phyloP scores from a whole-genome alignment of 2,329 filamentous ascomycete genomes.

The Fusarium hainanense region DNA sequence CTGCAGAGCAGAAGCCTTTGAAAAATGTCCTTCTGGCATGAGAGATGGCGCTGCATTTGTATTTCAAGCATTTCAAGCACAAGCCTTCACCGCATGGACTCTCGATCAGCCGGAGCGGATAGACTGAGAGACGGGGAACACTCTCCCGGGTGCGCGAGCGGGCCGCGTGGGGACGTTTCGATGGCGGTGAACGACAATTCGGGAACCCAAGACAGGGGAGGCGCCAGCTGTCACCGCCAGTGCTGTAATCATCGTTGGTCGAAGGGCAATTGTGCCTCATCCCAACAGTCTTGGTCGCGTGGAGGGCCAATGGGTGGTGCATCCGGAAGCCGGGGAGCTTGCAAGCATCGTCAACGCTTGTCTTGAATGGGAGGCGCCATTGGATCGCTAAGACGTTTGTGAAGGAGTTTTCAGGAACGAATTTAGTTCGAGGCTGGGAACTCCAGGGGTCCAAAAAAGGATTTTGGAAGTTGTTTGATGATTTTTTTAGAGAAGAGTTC shows the following conservation, averaged over 20 bases:
- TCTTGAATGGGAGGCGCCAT: conserved; percentile 35
- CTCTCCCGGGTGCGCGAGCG: conserved; percentile 39
- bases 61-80: conserved; percentile 31
- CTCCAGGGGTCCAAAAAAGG: conserved; percentile 20
- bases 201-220: conserved; percentile 33
- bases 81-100: conserved; percentile 38
- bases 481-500: not conserved
- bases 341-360: conserved; percentile 35
- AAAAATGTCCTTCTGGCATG: conserved; percentile 25
- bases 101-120: conserved; percentile 26
- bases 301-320: conserved; percentile 43
- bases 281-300: conserved; percentile 17
- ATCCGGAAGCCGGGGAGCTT: conserved; percentile 41
- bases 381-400: conserved; percentile 34
- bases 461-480: not conserved
- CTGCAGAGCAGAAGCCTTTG: conserved; percentile 42
- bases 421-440: conserved; percentile 31
- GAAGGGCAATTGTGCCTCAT: conserved; percentile 28
- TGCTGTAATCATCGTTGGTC: conserved; percentile 38
- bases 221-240: conserved; percentile 47
- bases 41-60: conserved; percentile 41
- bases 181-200: conserved; percentile 45
- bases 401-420: conserved; percentile 34
- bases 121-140: conserved; percentile 33
- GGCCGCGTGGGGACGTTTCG: conserved; percentile 44